phyloP scores from a whole-genome alignment of 768 basidiomycete genomes.

The Trametes cingulata region DNA sequence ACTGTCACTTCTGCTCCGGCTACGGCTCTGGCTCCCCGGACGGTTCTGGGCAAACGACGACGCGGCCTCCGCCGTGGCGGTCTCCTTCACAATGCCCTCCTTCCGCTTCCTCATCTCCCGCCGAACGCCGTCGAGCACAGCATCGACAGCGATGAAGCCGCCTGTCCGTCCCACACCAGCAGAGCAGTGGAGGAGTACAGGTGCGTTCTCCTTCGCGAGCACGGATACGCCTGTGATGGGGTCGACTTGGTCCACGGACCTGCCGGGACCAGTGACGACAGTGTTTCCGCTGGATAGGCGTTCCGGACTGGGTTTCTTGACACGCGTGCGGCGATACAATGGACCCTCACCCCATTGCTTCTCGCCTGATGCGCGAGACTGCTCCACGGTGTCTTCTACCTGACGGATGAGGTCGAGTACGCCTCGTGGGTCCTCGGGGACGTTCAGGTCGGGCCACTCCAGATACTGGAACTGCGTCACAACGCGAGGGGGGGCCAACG shows the following conservation, averaged over 20 bases:
- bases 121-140: constrained; percentile 74
- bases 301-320: not conserved
- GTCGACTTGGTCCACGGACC: constrained; percentile 44
- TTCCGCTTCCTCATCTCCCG: constrained; percentile 50
- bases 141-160: constrained; percentile 88
- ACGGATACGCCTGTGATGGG: constrained; percentile 54
- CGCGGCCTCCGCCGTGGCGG: constrained; percentile 10
- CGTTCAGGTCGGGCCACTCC: constrained; percentile 96
- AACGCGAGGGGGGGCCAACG: constrained; percentile 57
- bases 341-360: constrained; percentile 29
- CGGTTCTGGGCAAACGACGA: constrained; percentile 7
- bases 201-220: constrained; percentile 53
- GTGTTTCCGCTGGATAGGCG: not conserved
- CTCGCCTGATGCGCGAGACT: constrained; percentile 23
- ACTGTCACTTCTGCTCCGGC: constrained; percentile 23
- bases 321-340: constrained; percentile 12
- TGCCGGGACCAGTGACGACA: not conserved
- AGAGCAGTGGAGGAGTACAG: constrained; percentile 85
- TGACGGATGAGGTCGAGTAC: constrained; percentile 73
- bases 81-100: constrained; percentile 25
- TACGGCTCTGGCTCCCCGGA: constrained; percentile 4
- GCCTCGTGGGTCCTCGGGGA: constrained; percentile 80
- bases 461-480: constrained; percentile 90
- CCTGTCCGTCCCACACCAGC: constrained; percentile 96
- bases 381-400: constrained; percentile 47